Percentiles rank a stretch among this genome's conserved stretches.
Conservation (phyloP, 176 grass and related monocot species). For the Lolium rigidum region DNA sequence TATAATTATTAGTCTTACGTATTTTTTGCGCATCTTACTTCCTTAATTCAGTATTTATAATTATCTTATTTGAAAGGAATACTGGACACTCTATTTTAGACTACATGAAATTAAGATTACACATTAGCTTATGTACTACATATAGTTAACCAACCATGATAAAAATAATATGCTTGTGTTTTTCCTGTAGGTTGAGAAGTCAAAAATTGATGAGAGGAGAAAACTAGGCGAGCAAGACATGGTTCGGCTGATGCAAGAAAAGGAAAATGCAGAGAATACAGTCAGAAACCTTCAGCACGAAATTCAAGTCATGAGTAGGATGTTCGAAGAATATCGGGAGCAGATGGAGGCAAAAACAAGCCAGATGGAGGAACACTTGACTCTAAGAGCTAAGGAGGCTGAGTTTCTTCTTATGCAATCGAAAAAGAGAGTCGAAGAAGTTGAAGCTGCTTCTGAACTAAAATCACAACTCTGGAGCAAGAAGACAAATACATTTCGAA, state of each 20-base stretch:
- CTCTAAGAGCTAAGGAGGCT: conserved; percentile 65
- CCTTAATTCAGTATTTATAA: conserved; percentile 11
- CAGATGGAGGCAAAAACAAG: conserved; percentile 67
- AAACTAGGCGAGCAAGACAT: conserved; percentile 68
- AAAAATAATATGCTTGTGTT: conserved; percentile 29
- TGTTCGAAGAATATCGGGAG: conserved; percentile 58
- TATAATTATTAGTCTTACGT: conserved; percentile 24
- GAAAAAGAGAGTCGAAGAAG: conserved; percentile 71
- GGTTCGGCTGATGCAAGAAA: conserved; percentile 62
- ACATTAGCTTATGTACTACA: conserved; percentile 31
- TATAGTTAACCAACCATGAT: neutral
- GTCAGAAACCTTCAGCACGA: conserved; percentile 72
- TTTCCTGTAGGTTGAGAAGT: conserved; percentile 74
- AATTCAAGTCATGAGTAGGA: conserved; percentile 71
- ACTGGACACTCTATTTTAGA: conserved; percentile 18
- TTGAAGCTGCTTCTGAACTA: conserved; percentile 68
- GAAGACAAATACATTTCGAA: conserved; percentile 76
- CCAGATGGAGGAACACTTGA: conserved; percentile 68
- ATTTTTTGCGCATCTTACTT: conserved; percentile 29
- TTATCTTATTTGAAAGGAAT: neutral
- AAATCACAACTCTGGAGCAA: conserved; percentile 80
- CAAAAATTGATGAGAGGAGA: conserved; percentile 82
- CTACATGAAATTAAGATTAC: neutral
- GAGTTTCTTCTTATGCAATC: conserved; percentile 78
- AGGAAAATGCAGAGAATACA: conserved; percentile 68